Percentiles rank a stretch among this genome's conserved stretches.
These are phyloP conservation scores for Protea cynaroides DNA, from an alignment of 164 flowering plant species.

Conservation along the genomic window DNA sequence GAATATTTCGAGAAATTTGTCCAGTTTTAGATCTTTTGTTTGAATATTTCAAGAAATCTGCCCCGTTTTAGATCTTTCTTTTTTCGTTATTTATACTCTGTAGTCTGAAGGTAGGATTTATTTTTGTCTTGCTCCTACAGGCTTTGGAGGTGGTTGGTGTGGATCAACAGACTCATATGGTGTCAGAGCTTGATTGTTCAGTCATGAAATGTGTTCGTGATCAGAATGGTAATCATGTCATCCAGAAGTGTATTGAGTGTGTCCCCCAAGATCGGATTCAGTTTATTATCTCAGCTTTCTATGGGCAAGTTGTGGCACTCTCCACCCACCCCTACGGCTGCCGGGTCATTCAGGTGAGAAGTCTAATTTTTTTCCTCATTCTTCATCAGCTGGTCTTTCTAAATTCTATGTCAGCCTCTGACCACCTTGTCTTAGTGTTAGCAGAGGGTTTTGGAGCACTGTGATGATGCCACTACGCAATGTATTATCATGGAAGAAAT, in stretches of 20 bases:
- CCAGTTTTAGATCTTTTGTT: not conserved
- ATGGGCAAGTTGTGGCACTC: conserved; percentile 74
- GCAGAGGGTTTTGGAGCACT: conserved; percentile 91
- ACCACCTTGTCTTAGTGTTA: conserved; percentile 7
- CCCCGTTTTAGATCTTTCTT: not conserved
- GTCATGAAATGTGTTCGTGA: conserved; percentile 91
- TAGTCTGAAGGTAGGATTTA: not conserved
- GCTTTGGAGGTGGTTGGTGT: conserved; percentile 88
- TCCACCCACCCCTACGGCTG: conserved; percentile 95
- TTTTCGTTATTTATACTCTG: not conserved
- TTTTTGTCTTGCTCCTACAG: conserved; percentile 31
- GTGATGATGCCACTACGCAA: conserved; percentile 59
- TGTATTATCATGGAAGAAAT: conserved; percentile 80
- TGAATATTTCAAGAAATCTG: not conserved
- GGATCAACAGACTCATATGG: conserved; percentile 65
- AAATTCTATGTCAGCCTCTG: conserved; percentile 3
- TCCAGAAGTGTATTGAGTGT: conserved; percentile 92
- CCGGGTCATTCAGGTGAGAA: conserved; percentile 85
- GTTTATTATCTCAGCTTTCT: conserved; percentile 71
- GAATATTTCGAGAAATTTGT: not conserved
- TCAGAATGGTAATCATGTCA: conserved; percentile 97
- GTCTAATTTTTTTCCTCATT: not conserved
- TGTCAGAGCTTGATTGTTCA: conserved; percentile 79
- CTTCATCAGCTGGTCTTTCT: not conserved
- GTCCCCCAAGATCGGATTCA: conserved; percentile 81